Base-by-base conservation (phyloP, 1,284 basidiomycete genomes). In the Pulveroboletus sp. region DNA sequence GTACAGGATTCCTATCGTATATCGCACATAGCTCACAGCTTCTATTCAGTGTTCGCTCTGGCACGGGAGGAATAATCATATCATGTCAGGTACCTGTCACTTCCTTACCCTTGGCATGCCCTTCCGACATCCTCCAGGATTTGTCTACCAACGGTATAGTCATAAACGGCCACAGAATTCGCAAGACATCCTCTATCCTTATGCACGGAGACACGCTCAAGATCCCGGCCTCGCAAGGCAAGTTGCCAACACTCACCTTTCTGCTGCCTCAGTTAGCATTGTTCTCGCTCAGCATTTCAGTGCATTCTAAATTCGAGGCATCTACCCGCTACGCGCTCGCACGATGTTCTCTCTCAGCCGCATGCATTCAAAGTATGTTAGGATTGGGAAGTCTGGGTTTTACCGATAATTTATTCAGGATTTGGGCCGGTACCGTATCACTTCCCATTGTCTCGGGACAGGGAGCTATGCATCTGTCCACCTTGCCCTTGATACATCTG, bases 381-480 rank as follows among this genome's bases (percentile, higher is more conserved):
- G 48, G 22, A 49, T 35, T 45, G 18, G 36, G 42, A 59, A 18
- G 38, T 22, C 33, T 51, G 50, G 50, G 61, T 35, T 10, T 38
- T 26, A 2, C 15, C 58, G 43, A 57, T 42, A 15, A 47, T 24
- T 52, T 78, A 24, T 56, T 43, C 54, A 82, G 80, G 72, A 68
- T 49, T 77, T 92, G 36, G 87, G 86, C 22, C 74, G 77, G 43
- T 90, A 87, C 67, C 72, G 82, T 17, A 82, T 92, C 22, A 89
- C 86, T 20, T 85, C 86, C 2, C 87, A 91, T 61, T 87, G 85
- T 61, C 78, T 92, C 14, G 89, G 89, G 48, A 85, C 82, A 28
- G 92, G 92, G 1, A 85, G 85, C n/a, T 93, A 91, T 71, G 89
- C 91, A 1, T 87, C 83, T 1, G 89, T 94, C 3, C 85, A 92